Evolutionary conservation across 371 early-diverging fungal genomes (phyloP), one percentile per base, ranked within the genome.

Genomic region (Mucor indicus): DNA sequence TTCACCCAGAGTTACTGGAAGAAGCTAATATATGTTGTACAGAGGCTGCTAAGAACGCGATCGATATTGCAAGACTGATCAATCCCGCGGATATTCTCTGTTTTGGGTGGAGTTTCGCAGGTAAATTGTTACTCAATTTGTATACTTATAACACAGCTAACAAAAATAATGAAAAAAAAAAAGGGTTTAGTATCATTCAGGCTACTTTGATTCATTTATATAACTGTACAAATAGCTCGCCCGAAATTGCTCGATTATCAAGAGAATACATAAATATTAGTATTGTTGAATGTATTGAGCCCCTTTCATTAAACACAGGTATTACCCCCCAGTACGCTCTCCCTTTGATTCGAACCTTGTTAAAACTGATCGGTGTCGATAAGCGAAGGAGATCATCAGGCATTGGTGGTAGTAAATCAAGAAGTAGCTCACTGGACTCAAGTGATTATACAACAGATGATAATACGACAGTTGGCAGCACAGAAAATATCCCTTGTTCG

Each of bases 21-120:
- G 47, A 53, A 17, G 58, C 67, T 7, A 50, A 15, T 19, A 47
- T 53, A 21, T 70, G 67, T 19, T 77, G 78, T 27, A 72, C 69
- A 7, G 64, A 65, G 17, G 74, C 80, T 0, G 80, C 80, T 9
- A 77, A 72, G 40, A 64, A 52, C 29, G 56, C 68, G 0, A 65
- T 74, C 43, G 75, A 77, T 42, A 73, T 77, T 50, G 72, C 69
- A n/a, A 44, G 54, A 13, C 21, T 52, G 2, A 27, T 66, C 12
- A 19, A 42, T n/a, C 48, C 49, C 8, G 16, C 45, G 17, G 40
- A 51, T 9, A 19, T 57, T 5, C 20, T 51, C 19, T 35, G 27
- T 30, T 62, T 63, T 36, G 59, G 59, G 6, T 58, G 55, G 52
- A 63, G 59, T 36, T 63, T 55, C 42, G 55, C 55, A 35, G 59